phyloP scores from a whole-genome alignment of 1,284 basidiomycete species.

The Tetrapyrgos nigripes region DNA sequence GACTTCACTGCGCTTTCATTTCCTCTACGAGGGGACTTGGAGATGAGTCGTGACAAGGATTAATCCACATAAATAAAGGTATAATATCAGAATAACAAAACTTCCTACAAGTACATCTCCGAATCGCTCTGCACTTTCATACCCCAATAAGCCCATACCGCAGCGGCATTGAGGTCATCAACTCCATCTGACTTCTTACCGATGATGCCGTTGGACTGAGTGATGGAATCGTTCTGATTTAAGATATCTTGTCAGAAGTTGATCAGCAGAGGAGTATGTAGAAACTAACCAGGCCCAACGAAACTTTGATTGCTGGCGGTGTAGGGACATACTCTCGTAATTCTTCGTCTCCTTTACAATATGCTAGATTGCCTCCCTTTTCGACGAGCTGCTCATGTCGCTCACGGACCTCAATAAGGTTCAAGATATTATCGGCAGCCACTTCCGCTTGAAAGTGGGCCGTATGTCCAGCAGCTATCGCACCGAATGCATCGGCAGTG shows the following conservation, averaged over 20 bases:
- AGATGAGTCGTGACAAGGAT: too few species aligned
- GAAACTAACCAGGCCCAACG: conserved; percentile 53
- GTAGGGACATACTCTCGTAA: conserved; percentile 61
- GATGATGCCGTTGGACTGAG: conserved; percentile 48
- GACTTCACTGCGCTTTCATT: too few species aligned
- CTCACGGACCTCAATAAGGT: conserved; percentile 42
- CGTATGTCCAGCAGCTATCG: conserved; percentile 75
- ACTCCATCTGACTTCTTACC: conserved; percentile 47
- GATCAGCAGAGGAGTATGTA: neutral
- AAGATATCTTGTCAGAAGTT: neutral
- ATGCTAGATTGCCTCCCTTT: too few species aligned
- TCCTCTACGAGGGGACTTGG: too few species aligned
- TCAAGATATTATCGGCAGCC: conserved; percentile 60
- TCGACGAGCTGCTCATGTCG: conserved; percentile 7
- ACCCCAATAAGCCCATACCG: conserved; percentile 48
- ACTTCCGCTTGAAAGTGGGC: conserved; percentile 68
- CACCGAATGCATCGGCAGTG: conserved; percentile 73
- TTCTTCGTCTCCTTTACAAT: conserved; percentile 19
- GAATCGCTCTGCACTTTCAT: conserved; percentile 30
- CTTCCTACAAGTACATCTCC: conserved; percentile 22
- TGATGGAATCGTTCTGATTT: conserved; percentile 42
- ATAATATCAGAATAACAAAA: neutral
- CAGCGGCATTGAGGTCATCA: conserved; percentile 51
- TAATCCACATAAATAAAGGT: neutral
- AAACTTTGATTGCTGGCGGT: conserved; percentile 66